A percentile compares a stretch with the other conserved stretches of the same genome.
Conservation (phyloP, 2,329 filamentous ascomycete species). For the Aureobasidium subglaciale region DNA sequence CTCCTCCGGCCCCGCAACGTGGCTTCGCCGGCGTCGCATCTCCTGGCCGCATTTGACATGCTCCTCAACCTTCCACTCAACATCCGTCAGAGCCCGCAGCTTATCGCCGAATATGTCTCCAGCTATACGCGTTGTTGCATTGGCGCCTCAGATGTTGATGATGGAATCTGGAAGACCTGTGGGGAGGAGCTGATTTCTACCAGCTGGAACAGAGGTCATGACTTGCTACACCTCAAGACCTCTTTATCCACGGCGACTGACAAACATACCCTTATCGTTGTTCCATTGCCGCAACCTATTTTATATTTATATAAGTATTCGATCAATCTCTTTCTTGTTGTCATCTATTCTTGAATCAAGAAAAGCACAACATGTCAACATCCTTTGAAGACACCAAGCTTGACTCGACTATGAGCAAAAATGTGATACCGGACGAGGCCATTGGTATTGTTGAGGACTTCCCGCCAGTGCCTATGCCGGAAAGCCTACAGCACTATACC, state of each 20-base stretch:
- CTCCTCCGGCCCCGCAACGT: background rate
- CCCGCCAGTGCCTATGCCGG: background rate
- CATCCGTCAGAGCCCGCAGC: background rate
- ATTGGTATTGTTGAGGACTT: background rate
- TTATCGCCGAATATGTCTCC: background rate
- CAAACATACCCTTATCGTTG: background rate
- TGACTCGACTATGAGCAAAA: background rate
- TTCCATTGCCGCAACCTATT: background rate
- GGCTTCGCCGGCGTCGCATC: background rate
- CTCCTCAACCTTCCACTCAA: background rate
- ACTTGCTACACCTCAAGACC: background rate
- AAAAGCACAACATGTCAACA: background rate
- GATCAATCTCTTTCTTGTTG: too few relatives aligned
- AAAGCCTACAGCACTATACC: background rate
- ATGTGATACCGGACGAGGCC: background rate
- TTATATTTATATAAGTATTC: too few relatives aligned
- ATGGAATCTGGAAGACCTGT: background rate
- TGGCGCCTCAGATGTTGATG: too few relatives aligned
- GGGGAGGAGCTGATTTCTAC: background rate
- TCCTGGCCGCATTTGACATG: background rate
- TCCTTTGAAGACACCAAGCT: background rate
- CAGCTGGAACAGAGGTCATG: background rate
- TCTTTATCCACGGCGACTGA: background rate
- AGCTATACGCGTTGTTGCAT: background rate
- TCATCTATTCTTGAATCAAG: background rate